Evolutionary conservation across 2,329 filamentous ascomycete genomes (phyloP).

Genomic region (Aspergillus sp.): DNA sequence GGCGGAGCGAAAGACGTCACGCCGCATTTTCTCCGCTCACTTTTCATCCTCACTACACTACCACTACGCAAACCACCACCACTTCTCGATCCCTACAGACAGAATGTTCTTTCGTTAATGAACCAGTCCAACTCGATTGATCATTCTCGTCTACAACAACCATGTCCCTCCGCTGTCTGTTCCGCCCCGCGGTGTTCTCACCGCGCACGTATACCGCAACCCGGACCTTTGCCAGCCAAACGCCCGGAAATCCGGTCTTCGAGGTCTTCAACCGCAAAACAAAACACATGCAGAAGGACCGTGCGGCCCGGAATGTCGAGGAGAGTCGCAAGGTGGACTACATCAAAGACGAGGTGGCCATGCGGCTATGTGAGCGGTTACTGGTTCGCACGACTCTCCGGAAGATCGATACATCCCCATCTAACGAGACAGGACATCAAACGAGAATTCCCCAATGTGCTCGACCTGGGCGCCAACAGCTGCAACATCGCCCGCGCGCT

Average conservation of each 20-base stretch:
- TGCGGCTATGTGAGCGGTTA: conserved; percentile 78
- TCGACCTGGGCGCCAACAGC: conserved; percentile 92
- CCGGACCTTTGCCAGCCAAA: conserved; percentile 72
- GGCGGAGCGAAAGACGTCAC: conserved; percentile 5
- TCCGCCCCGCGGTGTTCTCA: conserved; percentile 14
- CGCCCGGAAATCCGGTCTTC: conserved; percentile 72
- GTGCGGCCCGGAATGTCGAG: conserved; percentile 69
- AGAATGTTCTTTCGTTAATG: not conserved
- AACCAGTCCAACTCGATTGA: too few relatives aligned
- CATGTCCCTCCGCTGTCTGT: conserved; percentile 26
- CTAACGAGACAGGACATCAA: conserved; percentile 73
- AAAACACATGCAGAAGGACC: conserved; percentile 90
- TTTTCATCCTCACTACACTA: not conserved
- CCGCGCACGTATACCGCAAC: conserved; percentile 16
- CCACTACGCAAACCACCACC: too few relatives aligned
- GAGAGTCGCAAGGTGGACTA: conserved; percentile 83
- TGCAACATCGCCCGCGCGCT: conserved; percentile 89
- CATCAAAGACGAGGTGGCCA: conserved; percentile 86
- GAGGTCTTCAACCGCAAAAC: conserved; percentile 87
- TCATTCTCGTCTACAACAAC: not conserved
- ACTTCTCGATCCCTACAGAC: too few relatives aligned
- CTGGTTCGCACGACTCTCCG: conserved; percentile 54
- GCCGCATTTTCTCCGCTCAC: conserved; percentile 3
- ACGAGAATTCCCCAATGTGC: conserved; percentile 75
- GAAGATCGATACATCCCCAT: not conserved